These are phyloP conservation scores for Calonectria pauciramosa DNA, from an alignment of 2,329 filamentous ascomycete species.

Conservation along the genomic window DNA sequence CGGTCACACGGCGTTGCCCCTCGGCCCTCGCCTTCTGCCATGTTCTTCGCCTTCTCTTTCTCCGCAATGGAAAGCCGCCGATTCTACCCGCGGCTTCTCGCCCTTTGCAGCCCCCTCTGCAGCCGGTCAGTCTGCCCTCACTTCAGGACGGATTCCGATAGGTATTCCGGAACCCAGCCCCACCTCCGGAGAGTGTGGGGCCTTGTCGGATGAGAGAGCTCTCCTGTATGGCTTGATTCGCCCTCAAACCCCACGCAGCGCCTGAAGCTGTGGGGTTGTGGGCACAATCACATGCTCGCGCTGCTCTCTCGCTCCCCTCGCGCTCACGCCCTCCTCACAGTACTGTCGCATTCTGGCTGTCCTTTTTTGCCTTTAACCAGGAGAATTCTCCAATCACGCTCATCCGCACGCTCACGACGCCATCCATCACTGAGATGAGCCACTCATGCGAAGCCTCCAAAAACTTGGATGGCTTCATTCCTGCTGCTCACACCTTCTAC, in stretches of 20 bases:
- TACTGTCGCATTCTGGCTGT: background rate
- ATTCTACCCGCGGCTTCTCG: constrained; percentile 36
- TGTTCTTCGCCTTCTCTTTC: background rate
- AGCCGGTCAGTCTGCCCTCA: constrained; percentile 41
- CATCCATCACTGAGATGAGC: constrained; percentile 8
- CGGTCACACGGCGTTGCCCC: background rate
- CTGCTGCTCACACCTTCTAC: background rate
- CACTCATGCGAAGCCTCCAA: background rate
- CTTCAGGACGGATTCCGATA: constrained; percentile 44
- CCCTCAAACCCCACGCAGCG: constrained; percentile 22
- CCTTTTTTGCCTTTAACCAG: background rate
- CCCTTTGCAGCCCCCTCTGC: constrained; percentile 37
- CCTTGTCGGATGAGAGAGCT: constrained; percentile 16
- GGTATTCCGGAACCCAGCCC: constrained; percentile 36
- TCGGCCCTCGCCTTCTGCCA: background rate
- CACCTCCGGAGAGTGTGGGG: constrained; percentile 40
- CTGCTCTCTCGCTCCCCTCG: constrained; percentile 1
- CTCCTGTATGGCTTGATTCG: constrained; percentile 27
- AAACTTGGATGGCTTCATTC: constrained; percentile 13
- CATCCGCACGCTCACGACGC: background rate
- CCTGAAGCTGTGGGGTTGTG: constrained; percentile 13
- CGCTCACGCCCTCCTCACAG: constrained; percentile 4
- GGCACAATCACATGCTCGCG: constrained; percentile 29
- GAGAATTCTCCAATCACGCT: constrained; percentile 16
- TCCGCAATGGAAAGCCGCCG: constrained; percentile 24